Percentiles rank a stretch among this genome's conserved stretches.
Evolutionary conservation across 345 rosid genomes (phyloP).

Genomic region (Psidium friedrichsthalianum): DNA sequence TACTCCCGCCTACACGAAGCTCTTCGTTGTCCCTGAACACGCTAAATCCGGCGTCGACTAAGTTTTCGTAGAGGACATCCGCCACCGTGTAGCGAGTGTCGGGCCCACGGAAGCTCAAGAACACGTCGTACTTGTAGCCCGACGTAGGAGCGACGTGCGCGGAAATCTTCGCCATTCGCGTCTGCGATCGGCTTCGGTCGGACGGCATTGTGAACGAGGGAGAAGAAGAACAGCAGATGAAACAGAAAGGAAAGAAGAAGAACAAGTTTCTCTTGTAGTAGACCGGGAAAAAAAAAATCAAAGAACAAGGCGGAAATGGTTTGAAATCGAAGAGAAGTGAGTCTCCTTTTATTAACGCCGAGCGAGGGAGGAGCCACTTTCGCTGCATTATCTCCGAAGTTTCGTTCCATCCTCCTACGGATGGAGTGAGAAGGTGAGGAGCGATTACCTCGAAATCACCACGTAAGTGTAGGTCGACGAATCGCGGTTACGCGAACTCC

Average conservation of each 20-base stretch:
- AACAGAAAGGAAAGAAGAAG: background rate
- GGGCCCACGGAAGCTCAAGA: background rate
- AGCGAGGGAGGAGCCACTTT: background rate
- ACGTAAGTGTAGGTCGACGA: too few species aligned
- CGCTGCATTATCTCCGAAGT: background rate
- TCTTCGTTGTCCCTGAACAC: background rate
- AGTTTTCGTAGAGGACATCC: background rate
- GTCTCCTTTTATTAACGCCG: background rate
- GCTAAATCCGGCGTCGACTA: rapidly evolving
- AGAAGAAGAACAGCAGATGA: background rate
- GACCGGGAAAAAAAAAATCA: background rate
- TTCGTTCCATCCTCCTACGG: background rate
- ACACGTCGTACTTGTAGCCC: background rate
- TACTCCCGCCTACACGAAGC: background rate
- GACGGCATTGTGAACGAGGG: background rate
- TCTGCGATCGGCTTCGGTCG: background rate
- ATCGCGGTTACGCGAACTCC: too few species aligned
- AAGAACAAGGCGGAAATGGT: rapidly evolving
- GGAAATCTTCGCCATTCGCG: background rate
- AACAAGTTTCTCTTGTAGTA: background rate
- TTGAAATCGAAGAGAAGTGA: background rate
- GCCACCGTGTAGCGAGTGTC: background rate
- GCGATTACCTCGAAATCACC: too few species aligned
- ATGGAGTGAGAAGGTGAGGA: too few species aligned
- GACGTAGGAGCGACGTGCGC: background rate